These are phyloP conservation scores for Thermothielavioides terrestris DNA, from an alignment of 495 filamentous ascomycete species.

Conservation along the genomic window DNA sequence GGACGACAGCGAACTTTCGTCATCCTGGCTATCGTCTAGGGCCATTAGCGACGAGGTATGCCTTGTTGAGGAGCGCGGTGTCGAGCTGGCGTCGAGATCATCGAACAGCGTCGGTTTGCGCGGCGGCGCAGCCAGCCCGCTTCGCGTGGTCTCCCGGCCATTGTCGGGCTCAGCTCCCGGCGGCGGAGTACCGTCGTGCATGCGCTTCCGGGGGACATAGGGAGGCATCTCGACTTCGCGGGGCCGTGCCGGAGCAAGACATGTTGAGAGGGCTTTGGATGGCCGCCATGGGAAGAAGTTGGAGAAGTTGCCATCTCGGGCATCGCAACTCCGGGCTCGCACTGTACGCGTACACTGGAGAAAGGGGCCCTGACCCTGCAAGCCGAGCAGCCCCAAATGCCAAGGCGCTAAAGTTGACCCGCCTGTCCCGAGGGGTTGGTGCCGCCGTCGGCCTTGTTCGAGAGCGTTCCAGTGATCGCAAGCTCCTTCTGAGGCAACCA, in stretches of 20 bases:
- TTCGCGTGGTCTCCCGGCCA: constrained; percentile 5
- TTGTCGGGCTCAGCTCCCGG: constrained; percentile 9
- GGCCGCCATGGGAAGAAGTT: not conserved
- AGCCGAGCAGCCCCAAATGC: not conserved
- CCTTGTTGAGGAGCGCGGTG: constrained; percentile 41
- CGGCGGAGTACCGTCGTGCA: constrained; percentile 27
- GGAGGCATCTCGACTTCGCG: constrained; percentile 34
- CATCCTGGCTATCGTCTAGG: constrained; percentile 48
- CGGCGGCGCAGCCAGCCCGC: constrained; percentile 19
- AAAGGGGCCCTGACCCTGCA: not conserved
- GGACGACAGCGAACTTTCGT: constrained; percentile 46
- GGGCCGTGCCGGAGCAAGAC: not conserved
- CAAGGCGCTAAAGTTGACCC: constrained; percentile 8
- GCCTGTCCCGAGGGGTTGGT: too few species aligned
- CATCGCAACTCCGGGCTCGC: not conserved
- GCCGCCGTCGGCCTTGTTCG: constrained; percentile 6
- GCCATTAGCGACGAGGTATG: constrained; percentile 39
- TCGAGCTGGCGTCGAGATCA: constrained; percentile 50
- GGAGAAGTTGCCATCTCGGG: not conserved
- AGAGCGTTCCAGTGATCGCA: constrained; percentile 14
- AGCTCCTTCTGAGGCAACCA: constrained; percentile 5
- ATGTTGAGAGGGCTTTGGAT: not conserved
- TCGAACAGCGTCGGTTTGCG: constrained; percentile 58
- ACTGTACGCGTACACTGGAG: not conserved
- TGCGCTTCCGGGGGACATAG: constrained; percentile 38